Conservation (phyloP, 495 filamentous ascomycete species). For the Xylaria nigripes region DNA sequence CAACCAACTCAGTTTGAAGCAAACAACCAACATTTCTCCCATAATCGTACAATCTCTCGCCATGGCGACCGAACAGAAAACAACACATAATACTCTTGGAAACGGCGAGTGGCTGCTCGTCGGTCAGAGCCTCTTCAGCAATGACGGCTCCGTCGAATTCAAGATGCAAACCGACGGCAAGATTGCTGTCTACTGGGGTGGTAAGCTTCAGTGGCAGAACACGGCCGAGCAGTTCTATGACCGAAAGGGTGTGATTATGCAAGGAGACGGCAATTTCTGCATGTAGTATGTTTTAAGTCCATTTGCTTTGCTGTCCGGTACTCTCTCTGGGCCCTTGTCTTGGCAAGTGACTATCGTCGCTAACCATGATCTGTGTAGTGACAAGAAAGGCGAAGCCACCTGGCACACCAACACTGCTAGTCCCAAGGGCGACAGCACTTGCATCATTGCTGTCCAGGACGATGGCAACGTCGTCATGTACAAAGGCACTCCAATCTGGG, state of each 20-base stretch:
- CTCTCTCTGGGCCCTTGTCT: not conserved
- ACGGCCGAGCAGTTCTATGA: conserved; percentile 17
- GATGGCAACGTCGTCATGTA: conserved; percentile 24
- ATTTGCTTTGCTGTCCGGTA: not conserved
- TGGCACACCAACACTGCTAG: conserved; percentile 18
- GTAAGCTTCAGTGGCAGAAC: conserved; percentile 21
- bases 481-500: conserved; percentile 21
- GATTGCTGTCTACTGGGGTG: conserved; percentile 19
- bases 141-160: conserved; percentile 17
- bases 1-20: not conserved
- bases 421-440: conserved; percentile 10
- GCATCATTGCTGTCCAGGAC: conserved; percentile 18
- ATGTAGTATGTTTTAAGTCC: conserved; percentile 20
- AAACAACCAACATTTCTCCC: not conserved
- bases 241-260: conserved; percentile 21
- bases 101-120: conserved; percentile 22
- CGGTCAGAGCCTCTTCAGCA: conserved; percentile 21
- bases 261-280: conserved; percentile 22
- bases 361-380: conserved; percentile 10
- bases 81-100: conserved; percentile 21
- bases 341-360: not conserved
- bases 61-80: not conserved
- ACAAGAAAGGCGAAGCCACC: conserved; percentile 12
- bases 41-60: not conserved
- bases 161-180: conserved; percentile 25